phyloP scores from a whole-genome alignment of 345 rosid species.

The Mangifera indica region DNA sequence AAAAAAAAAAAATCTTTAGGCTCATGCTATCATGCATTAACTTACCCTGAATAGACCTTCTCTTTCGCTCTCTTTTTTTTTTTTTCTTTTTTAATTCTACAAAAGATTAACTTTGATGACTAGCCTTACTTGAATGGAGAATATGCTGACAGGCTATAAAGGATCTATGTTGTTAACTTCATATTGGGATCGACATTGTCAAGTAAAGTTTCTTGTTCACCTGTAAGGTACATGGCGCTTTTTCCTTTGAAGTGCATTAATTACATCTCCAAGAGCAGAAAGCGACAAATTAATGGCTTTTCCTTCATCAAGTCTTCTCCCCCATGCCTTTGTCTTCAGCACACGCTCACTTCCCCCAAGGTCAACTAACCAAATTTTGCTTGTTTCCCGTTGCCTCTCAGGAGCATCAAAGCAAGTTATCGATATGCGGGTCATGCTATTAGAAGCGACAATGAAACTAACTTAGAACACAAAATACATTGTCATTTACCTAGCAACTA shows the following conservation, averaged over 20 bases:
- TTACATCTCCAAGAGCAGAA: slow-evolving; percentile 81
- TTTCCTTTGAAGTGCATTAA: slow-evolving; percentile 67
- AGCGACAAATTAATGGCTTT: slow-evolving; percentile 84
- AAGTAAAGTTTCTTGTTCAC: slow-evolving; percentile 30
- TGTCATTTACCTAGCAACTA: neutral
- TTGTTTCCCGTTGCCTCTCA: slow-evolving; percentile 65
- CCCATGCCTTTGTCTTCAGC: slow-evolving; percentile 73
- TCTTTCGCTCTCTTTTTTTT: too few species aligned
- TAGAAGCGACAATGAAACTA: slow-evolving; percentile 6
- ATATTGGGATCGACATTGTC: neutral
- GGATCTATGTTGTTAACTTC: slow-evolving; percentile 2
- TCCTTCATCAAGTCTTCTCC: slow-evolving; percentile 88
- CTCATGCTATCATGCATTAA: neutral
- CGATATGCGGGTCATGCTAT: slow-evolving; percentile 69
- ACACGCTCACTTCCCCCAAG: slow-evolving; percentile 92
- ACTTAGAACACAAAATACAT: neutral
- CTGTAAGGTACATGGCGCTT: slow-evolving; percentile 71
- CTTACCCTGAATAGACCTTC: neutral
- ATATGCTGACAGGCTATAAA: neutral
- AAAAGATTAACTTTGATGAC: neutral
- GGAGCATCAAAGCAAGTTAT: slow-evolving; percentile 53
- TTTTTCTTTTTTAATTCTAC: neutral
- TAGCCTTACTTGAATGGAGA: neutral
- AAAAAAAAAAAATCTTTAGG: neutral
- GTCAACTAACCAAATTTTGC: slow-evolving; percentile 74